Conservation (phyloP, 1,139 yeast genomes). For the Hansenula lynferdii region DNA sequence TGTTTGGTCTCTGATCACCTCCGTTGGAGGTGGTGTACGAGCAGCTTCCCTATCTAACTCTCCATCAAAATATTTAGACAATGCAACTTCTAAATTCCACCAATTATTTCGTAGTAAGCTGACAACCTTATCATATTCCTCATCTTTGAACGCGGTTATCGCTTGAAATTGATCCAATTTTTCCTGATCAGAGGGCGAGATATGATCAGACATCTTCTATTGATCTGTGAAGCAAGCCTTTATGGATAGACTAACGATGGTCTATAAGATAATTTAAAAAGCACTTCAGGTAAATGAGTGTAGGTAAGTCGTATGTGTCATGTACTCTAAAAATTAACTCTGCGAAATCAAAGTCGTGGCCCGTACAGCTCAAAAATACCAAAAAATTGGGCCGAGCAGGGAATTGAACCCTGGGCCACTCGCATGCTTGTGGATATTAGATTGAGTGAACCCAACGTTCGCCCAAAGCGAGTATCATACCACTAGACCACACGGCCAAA, state of each 20-base stretch:
- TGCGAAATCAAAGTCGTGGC: not conserved
- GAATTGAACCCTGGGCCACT: constrained; percentile 18
- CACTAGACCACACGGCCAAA: constrained; percentile 21
- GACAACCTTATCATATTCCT: constrained; percentile 29
- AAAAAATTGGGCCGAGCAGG: constrained; percentile 14
- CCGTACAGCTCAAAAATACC: not conserved
- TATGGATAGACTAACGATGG: too few relatives aligned
- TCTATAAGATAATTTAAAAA: too few relatives aligned
- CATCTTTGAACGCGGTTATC: constrained; percentile 31
- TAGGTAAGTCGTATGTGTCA: too few relatives aligned
- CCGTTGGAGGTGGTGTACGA: constrained; percentile 15
- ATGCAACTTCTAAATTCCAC: constrained; percentile 33
- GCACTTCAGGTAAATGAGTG: too few relatives aligned
- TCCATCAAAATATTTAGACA: constrained; percentile 35
- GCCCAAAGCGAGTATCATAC: constrained; percentile 23
- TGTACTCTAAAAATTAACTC: too few relatives aligned
- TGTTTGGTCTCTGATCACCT: not conserved
- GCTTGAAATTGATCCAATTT: constrained; percentile 32
- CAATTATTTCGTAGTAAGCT: constrained; percentile 29
- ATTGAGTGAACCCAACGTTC: constrained; percentile 11
- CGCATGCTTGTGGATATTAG: constrained; percentile 11
- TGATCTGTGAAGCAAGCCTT: too few relatives aligned
- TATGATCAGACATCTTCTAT: constrained; percentile 14
- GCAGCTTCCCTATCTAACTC: constrained; percentile 22
- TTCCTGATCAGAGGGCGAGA: constrained; percentile 33